Evolutionary conservation across 2,329 filamentous ascomycete species (phyloP), one percentile per base, ranked within the genome.

Genomic region (Fusarium tanahbumbuense): DNA sequence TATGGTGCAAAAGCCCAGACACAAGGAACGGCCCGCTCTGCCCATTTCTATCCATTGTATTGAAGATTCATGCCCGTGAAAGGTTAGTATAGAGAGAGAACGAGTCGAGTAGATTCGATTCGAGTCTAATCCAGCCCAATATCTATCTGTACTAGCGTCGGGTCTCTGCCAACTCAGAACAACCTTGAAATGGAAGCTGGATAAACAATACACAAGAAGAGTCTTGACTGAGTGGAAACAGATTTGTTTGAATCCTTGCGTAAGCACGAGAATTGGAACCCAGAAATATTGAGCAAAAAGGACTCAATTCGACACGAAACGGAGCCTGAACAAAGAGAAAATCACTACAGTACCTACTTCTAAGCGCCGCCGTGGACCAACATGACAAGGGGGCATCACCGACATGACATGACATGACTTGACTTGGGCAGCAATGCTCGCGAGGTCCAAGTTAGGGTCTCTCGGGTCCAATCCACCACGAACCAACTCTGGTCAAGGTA

Each of bases 291-390:
- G 40, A 28, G 45, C 23, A 30, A 32, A 30, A 49, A 37, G 34
- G 34, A 37, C 34, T 37, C 27, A 49, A 32, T 37, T 56, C 20
- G 23, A 11, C 32, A 12, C 25, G 40, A 27, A 18, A 56, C 28
- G 13, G 12, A 22, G 30, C 42, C 55, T 20, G 30, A 50, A 40
- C 25, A 9, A 20, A 42, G 23, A 49, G 32, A 30, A n/a, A 37
- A 42, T 42, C 34, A n/a, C 49, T 60, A 54, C 49, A n/a, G 32
- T 60, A 54, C 52, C 49, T 60, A 54, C 52, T 53, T 70, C 53
- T 70, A 70, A 70, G 67, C 67, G 67, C 67, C 67, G 34, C 55
- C 67, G 57, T 70, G 67, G 67, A 56, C 62, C 67, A 70, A 67
- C 54, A 60, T 32, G 48, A 40, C 49, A 52, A 64, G 62, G 67